Percentiles rank a stretch among this genome's conserved stretches.
phyloP scores from a whole-genome alignment of 129 eudicot genomes.

The Glebionis coronaria region DNA sequence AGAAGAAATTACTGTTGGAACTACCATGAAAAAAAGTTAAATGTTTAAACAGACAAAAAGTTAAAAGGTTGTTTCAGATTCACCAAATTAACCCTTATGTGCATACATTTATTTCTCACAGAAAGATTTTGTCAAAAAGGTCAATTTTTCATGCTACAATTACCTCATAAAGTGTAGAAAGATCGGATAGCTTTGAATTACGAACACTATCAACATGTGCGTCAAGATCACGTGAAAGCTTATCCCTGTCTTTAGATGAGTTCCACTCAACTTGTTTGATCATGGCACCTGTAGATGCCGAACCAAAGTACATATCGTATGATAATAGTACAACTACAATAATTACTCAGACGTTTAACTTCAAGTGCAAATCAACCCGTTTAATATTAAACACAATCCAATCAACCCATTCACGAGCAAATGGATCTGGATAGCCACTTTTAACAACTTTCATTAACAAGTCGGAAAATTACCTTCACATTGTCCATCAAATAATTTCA shows the following conservation, averaged over 20 bases:
- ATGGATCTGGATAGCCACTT: background rate
- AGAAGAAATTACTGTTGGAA: too few relatives aligned
- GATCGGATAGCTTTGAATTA: conserved; percentile 54
- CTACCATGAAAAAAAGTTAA: too few relatives aligned
- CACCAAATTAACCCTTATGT: background rate
- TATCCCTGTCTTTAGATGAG: conserved; percentile 55
- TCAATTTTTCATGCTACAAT: background rate
- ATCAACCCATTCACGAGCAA: too few relatives aligned
- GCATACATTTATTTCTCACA: background rate
- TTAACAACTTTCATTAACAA: background rate
- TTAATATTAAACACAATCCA: too few relatives aligned
- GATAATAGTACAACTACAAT: background rate
- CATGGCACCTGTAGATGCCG: conserved; percentile 37
- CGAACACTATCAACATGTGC: conserved; percentile 57
- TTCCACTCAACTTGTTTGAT: conserved; percentile 75
- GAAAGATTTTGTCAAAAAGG: too few relatives aligned
- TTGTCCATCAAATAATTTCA: conserved; percentile 50
- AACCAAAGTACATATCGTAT: background rate
- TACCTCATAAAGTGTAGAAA: conserved; percentile 65
- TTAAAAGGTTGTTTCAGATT: too few relatives aligned
- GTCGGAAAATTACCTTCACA: conserved; percentile 49
- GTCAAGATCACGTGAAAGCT: conserved; percentile 67
- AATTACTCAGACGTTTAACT: background rate
- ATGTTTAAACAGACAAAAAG: too few relatives aligned
- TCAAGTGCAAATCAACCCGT: too few relatives aligned